Conservation (phyloP, 2,329 filamentous ascomycete genomes). For the Penicillium sp. region DNA sequence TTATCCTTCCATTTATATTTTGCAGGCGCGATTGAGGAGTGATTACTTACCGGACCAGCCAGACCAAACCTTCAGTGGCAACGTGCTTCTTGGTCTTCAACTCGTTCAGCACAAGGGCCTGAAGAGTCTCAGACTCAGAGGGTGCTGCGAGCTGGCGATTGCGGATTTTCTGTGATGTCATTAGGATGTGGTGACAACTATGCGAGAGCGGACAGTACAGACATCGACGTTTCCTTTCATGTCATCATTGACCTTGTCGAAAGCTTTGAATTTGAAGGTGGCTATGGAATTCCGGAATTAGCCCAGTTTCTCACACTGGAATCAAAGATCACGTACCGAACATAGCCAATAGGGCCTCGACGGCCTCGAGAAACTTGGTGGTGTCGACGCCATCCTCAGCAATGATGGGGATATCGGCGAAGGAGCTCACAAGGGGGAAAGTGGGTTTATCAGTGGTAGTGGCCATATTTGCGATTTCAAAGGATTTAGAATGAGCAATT, state of each 20-base stretch:
- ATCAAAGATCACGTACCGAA: constrained; percentile 63
- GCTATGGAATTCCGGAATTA: constrained; percentile 44
- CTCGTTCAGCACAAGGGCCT: constrained; percentile 83
- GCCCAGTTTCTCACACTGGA: neutral
- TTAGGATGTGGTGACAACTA: constrained; percentile 10
- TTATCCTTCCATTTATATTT: neutral
- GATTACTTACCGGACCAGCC: constrained; percentile 74
- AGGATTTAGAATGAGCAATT: constrained; percentile 6
- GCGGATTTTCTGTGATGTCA: constrained; percentile 72
- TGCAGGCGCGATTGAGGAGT: neutral
- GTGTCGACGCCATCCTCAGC: constrained; percentile 77
- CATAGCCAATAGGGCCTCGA: constrained; percentile 80
- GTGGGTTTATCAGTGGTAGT: constrained; percentile 71
- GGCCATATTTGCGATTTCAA: constrained; percentile 28
- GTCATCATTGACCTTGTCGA: constrained; percentile 87
- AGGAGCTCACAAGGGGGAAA: constrained; percentile 81
- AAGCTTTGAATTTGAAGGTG: constrained; percentile 68
- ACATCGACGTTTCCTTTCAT: constrained; percentile 91
- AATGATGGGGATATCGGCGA: constrained; percentile 77
- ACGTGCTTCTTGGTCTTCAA: constrained; percentile 84
- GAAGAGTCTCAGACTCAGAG: constrained; percentile 76
- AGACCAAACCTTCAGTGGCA: constrained; percentile 86
- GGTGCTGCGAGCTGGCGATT: constrained; percentile 78
- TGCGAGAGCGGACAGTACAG: constrained; percentile 22
- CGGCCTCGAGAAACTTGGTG: constrained; percentile 84